phyloP scores from a whole-genome alignment of 2,329 filamentous ascomycete genomes.

The Aspergillus vadensis region DNA sequence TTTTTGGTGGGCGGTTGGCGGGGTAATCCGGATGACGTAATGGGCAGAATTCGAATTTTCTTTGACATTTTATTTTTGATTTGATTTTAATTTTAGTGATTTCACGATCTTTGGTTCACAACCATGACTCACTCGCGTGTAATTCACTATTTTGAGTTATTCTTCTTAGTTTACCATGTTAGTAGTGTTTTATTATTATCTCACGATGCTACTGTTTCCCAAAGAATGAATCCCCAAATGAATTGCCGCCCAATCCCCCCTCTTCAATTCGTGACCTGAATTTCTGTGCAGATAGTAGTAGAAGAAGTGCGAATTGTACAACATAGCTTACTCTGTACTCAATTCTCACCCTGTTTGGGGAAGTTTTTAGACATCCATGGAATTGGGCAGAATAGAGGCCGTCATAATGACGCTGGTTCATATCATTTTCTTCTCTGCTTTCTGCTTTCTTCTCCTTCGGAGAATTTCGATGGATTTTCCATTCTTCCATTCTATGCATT shows the following conservation, averaged over 20 bases:
- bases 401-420: constrained; percentile 3
- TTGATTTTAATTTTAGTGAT: background rate
- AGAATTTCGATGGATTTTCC: background rate
- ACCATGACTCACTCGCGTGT: background rate
- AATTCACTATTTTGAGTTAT: background rate
- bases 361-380: background rate
- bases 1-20: constrained; percentile 8
- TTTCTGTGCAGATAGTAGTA: no score
- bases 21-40: constrained; percentile 12
- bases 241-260: no score
- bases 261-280: no score
- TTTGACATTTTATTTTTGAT: background rate
- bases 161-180: no score
- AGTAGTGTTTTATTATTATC: no score
- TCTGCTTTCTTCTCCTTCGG: background rate
- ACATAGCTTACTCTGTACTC: background rate
- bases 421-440: background rate
- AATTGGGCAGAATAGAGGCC: constrained; percentile 2
- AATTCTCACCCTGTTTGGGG: background rate
- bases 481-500: no score
- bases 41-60: background rate
- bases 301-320: no score
- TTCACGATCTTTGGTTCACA: background rate
- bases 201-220: no score
- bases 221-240: no score